Evolutionary conservation across 2,329 filamentous ascomycete species (phyloP), one percentile per base, ranked within the genome.

Genomic region (Didymella pinodella): DNA sequence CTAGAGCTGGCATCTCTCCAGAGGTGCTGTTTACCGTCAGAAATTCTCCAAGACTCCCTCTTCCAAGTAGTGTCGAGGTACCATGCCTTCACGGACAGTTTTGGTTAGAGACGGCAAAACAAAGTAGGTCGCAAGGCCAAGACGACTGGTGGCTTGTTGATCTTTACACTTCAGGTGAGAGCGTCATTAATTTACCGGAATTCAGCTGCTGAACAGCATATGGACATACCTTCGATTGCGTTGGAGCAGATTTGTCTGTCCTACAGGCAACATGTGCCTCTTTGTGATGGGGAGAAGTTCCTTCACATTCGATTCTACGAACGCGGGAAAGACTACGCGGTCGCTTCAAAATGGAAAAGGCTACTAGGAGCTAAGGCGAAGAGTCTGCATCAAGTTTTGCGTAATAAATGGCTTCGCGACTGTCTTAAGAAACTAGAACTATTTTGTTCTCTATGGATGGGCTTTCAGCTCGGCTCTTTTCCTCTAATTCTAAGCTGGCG

Each of bases 351-450:
- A n/a, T 40, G 36, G 36, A 40, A 40, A 40, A 40, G 36, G 36
- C 31, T 32, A 41, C 38, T 41, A 41, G 38, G 38, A 41, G 38
- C 38, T 41, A 41, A 41, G 38, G n/a, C 22, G 22, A 44, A 44
- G 41, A 44, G 20, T 26, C 22, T 44, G 6, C 12, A 26, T 44
- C 20, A 44, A 26, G n/a, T 44, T 26, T n/a, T 25, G 14, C 41
- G 41, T 26, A 44, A 44, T 44, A 10, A 41, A 41, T 41, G n/a
- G 41, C 41, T 44, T 44, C 41, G 22, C 22, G 28, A 26, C 41
- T 44, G 41, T 44, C 22, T 44, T 7, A 12, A 44, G 7, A n/a
- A 16, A 11, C 36, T 40, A 16, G 36, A 40, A 16, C 8, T n/a
- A n/a, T n/a, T 40, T n/a, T n/a, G 8, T 5, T 10, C 36, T 16